Base-by-base conservation (phyloP, 768 basidiomycete genomes). In the Suillus decipiens region DNA sequence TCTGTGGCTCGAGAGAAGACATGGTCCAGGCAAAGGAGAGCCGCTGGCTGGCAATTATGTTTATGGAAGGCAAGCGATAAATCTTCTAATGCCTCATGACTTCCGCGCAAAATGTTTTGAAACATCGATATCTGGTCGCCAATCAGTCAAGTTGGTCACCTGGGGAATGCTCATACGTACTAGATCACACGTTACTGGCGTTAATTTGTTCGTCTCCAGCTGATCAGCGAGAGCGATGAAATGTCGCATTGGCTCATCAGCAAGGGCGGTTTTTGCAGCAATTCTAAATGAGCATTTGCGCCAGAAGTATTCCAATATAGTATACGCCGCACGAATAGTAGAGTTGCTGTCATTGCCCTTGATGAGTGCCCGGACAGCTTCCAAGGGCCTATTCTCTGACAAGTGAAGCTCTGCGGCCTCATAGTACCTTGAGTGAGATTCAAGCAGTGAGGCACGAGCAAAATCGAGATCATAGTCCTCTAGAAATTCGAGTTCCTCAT, bases 401-500 rank as follows among this genome's bases (percentile, higher is more conserved):
- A 85, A 63, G 66, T 84, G 80, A n/a, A 86, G 67, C 22, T 82
- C 77, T 1, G 85, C 86, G 0, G 87, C 87, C 37, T 88, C 84
- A 1, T 66, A 60, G 53, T 72, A 77, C 64, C 77, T 76, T 14
- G 78, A 80, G 11, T 80, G 75, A 6, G 73, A 71, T 34, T 78
- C 76, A 87, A 87, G 74, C 9, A 89, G 66, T 0, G 73, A 70
- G 0, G 82, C 81, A 8, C 78, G 83, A 8, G 83, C 80, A 12
- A 77, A 63, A 65, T 86, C 83, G 9, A 90, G 72, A 41, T 81
- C 82, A 50, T 79, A 79, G 5, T 84, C 80, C 60, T 87, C 82
- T 19, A 86, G 76, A 63, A 85, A 90, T 42, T 82, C 80, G n/a
- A 87, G 64, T n/a, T 78, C 78, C 22, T 87, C 84, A 33, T 89